phyloP scores from a whole-genome alignment of 495 filamentous ascomycete genomes.

The Hypoxylon crocopeplum region DNA sequence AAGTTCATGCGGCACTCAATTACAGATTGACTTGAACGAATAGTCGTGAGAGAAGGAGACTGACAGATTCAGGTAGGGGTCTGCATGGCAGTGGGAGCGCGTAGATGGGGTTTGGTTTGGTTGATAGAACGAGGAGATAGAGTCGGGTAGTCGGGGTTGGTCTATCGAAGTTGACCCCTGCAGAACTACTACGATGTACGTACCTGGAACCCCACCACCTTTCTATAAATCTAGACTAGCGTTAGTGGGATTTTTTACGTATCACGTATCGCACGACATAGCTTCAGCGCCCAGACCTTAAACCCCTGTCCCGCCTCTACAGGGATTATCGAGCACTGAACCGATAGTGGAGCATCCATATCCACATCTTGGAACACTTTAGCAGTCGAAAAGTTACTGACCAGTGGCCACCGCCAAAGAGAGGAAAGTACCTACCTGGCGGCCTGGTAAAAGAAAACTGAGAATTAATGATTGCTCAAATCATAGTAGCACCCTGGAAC shows the following conservation, averaged over 20 bases:
- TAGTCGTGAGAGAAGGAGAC: conserved; percentile 18
- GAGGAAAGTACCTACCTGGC: not conserved
- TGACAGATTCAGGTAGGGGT: conserved; percentile 1
- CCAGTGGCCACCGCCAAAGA: not conserved
- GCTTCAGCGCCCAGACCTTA: conserved; percentile 29
- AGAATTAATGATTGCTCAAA: not conserved
- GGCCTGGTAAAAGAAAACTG: not conserved
- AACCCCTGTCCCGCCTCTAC: conserved; percentile 30
- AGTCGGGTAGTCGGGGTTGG: conserved; percentile 9
- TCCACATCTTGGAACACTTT: too few relatives aligned
- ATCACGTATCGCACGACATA: conserved; percentile 38
- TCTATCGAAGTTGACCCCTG: conserved; percentile 5
- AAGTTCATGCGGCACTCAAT: conserved; percentile 26
- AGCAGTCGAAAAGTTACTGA: too few relatives aligned
- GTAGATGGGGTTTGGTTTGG: not conserved
- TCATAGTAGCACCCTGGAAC: too few relatives aligned
- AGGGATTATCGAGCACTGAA: conserved; percentile 18
- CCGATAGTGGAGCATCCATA: conserved; percentile 9
- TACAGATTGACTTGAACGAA: conserved; percentile 18
- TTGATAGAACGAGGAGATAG: not conserved
- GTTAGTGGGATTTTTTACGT: conserved; percentile 38
- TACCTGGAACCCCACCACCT: conserved; percentile 29
- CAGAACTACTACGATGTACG: not conserved
- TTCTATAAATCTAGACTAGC: conserved; percentile 16
- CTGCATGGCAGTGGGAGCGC: conserved; percentile 27